phyloP scores from a whole-genome alignment of 495 filamentous ascomycete genomes.

The Elaphomyces granulatus region DNA sequence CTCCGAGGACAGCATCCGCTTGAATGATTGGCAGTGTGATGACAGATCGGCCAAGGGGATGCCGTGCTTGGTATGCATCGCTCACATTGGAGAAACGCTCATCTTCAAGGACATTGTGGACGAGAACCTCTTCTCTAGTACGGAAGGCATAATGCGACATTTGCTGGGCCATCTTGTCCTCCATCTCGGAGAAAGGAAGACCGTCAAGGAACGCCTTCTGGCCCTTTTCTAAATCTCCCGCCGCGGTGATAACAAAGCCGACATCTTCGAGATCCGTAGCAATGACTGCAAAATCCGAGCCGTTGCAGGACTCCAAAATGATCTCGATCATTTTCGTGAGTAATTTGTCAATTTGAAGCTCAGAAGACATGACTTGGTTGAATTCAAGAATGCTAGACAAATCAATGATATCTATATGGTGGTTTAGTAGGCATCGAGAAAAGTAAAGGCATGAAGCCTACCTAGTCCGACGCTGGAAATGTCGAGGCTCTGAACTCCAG shows the following conservation, averaged over 20 bases:
- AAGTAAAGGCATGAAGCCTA: slow-evolving; percentile 10
- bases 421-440: slow-evolving; percentile 16
- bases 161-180: slow-evolving; percentile 57
- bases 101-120: slow-evolving; percentile 69
- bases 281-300: slow-evolving; percentile 66
- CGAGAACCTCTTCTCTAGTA: slow-evolving; percentile 70
- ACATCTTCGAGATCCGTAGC: slow-evolving; percentile 56
- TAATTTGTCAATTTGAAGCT: slow-evolving; percentile 70
- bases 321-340: slow-evolving; percentile 83
- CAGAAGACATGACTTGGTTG: slow-evolving; percentile 81
- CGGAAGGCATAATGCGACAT: slow-evolving; percentile 71
- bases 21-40: slow-evolving; percentile 79
- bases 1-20: slow-evolving; percentile 60
- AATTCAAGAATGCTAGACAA: slow-evolving; percentile 74
- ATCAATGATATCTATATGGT: slow-evolving; percentile 62
- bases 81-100: slow-evolving; percentile 76
- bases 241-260: slow-evolving; percentile 65
- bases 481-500: slow-evolving; percentile 25
- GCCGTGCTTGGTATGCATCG: slow-evolving; percentile 51
- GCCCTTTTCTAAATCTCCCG: slow-evolving; percentile 53
- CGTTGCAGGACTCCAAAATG: slow-evolving; percentile 72
- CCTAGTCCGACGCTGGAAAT: slow-evolving; percentile 32
- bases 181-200: slow-evolving; percentile 46
- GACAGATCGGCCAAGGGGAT: slow-evolving; percentile 58
- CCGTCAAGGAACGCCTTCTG: slow-evolving; percentile 40